These are phyloP conservation scores for Rosa hybrid DNA, from an alignment of 331 rosid genomes.

Conservation along the genomic window DNA sequence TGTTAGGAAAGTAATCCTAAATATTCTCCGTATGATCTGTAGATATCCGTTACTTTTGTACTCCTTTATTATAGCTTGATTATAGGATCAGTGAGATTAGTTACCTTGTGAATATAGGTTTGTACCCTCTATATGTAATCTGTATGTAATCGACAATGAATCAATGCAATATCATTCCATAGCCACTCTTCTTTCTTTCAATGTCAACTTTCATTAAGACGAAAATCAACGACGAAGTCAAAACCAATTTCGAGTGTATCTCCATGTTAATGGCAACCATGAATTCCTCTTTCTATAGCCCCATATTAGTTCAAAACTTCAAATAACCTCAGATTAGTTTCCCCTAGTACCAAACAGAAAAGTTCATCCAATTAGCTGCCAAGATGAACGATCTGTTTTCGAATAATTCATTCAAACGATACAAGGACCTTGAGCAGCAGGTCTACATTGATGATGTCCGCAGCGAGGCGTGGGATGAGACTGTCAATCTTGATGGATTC, in stretches of 20 bases:
- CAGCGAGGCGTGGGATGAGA: constrained; percentile 8
- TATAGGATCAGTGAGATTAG: no score
- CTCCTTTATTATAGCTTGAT: no score
- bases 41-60: no score
- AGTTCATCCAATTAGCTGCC: not conserved
- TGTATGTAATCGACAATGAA: no score
- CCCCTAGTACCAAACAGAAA: constrained; percentile 1
- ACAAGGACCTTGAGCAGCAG: constrained; percentile 15
- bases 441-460: constrained; percentile 1
- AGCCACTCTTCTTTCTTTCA: no score
- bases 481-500: constrained; percentile 7
- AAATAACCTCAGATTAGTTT: not conserved
- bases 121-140: no score
- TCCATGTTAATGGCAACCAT: constrained; percentile 24
- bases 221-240: constrained; percentile 9
- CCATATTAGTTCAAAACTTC: not conserved
- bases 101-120: no score
- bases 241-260: not conserved
- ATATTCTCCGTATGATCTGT: no score
- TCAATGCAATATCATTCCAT: no score
- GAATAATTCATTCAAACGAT: not conserved
- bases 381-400: constrained; percentile 20
- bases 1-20: no score
- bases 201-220: not conserved
- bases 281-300: not conserved